Evolutionary conservation across 2,329 filamentous ascomycete genomes (phyloP).

Genomic region (Colletotrichum cuscutae): DNA sequence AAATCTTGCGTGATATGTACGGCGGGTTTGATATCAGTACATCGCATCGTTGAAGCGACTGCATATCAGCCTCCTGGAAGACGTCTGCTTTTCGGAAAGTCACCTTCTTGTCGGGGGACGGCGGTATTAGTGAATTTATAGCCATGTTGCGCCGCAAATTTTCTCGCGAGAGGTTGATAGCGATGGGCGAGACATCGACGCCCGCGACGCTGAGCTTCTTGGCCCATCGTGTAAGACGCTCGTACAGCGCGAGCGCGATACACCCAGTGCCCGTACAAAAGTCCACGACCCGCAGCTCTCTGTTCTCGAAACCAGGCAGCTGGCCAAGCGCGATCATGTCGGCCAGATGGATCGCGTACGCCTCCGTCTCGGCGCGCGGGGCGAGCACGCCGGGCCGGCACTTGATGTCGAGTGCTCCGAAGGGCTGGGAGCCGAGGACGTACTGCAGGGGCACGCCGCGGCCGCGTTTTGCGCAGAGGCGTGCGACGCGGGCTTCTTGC

Average conservation of each 20-base stretch:
- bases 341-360: slow-evolving; percentile 69
- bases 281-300: slow-evolving; percentile 74
- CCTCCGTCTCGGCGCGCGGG: slow-evolving; percentile 82
- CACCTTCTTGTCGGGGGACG: slow-evolving; percentile 43
- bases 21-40: slow-evolving; percentile 90
- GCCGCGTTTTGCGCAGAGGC: slow-evolving; percentile 60
- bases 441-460: slow-evolving; percentile 87
- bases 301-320: slow-evolving; percentile 19
- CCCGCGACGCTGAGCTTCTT: slow-evolving; percentile 66
- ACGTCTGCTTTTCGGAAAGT: slow-evolving; percentile 61
- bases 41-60: slow-evolving; percentile 55
- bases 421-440: slow-evolving; percentile 87
- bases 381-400: slow-evolving; percentile 86
- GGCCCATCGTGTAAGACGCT: slow-evolving; percentile 61
- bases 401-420: slow-evolving; percentile 82
- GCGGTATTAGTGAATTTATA: slow-evolving; percentile 37
- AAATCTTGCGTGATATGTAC: slow-evolving; percentile 76
- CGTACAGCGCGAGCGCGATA: slow-evolving; percentile 81
- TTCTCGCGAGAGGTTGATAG: slow-evolving; percentile 70
- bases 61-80: slow-evolving; percentile 54
- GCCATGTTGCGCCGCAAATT: slow-evolving; percentile 69
- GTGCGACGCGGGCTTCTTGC: slow-evolving; percentile 30
- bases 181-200: slow-evolving; percentile 76
- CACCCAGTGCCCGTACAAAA: slow-evolving; percentile 93
- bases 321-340: slow-evolving; percentile 45